Conservation (phyloP, 495 filamentous ascomycete species). For the Penicillium desertorum region DNA sequence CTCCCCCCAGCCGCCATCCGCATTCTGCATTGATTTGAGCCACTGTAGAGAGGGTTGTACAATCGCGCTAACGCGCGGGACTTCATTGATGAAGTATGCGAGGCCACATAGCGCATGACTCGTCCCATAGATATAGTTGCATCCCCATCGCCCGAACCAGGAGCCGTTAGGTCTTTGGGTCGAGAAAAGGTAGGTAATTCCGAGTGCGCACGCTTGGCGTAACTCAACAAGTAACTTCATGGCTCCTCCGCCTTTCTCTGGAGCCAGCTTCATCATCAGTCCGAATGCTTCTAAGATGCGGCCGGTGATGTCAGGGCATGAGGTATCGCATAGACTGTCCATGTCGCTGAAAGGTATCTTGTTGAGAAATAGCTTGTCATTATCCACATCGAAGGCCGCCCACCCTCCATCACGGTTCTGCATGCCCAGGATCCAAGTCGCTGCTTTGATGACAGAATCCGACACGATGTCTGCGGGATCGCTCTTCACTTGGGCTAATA, state of each 20-base stretch:
- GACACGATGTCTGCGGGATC: slow-evolving; percentile 15
- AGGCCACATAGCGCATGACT: slow-evolving; percentile 36
- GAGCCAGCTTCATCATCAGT: slow-evolving; percentile 17
- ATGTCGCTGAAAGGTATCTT: slow-evolving; percentile 48
- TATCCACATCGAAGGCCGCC: slow-evolving; percentile 43
- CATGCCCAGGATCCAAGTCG: slow-evolving; percentile 44
- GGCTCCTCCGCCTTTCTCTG: too few species aligned
- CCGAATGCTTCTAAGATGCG: slow-evolving; percentile 43
- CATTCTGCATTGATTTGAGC: slow-evolving; percentile 33
- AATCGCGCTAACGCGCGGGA: slow-evolving; percentile 4
- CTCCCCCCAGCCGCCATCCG: slow-evolving; percentile 43
- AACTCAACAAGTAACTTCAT: too few species aligned
- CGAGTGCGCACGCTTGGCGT: slow-evolving; percentile 44
- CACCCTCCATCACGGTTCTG: slow-evolving; percentile 48
- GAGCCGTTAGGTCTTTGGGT: slow-evolving; percentile 31
- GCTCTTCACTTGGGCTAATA: slow-evolving; percentile 36
- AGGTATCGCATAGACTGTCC: slow-evolving; percentile 39
- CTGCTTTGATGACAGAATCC: slow-evolving; percentile 17
- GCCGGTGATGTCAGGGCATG: slow-evolving; percentile 38
- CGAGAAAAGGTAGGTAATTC: slow-evolving; percentile 19
- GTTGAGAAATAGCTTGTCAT: slow-evolving; percentile 40
- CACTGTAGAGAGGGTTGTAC: slow-evolving; percentile 17
- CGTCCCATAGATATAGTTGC: slow-evolving; percentile 42
- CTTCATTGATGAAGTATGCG: slow-evolving; percentile 12
- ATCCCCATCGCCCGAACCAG: slow-evolving; percentile 43